A percentile compares a stretch with the other conserved stretches of the same genome.
These are phyloP conservation scores for Epichloe baconii DNA, from an alignment of 2,329 filamentous ascomycete genomes.

Conservation along the genomic window DNA sequence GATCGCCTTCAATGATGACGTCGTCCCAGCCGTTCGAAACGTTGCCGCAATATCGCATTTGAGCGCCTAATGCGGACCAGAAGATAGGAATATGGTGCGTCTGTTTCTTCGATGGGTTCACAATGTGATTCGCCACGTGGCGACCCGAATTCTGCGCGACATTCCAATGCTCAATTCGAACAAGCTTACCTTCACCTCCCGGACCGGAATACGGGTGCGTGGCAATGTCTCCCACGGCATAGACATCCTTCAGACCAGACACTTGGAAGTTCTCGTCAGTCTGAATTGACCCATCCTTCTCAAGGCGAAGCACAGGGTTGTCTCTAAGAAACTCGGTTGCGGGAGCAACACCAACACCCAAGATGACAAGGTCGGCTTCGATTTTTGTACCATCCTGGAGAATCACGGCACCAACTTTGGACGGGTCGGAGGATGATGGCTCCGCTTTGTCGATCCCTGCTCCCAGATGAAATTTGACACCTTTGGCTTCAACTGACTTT, in stretches of 20 bases:
- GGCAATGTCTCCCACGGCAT: slow-evolving; percentile 88
- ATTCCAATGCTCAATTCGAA: slow-evolving; percentile 96
- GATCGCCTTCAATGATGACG: slow-evolving; percentile 63
- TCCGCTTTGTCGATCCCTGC: slow-evolving; percentile 74
- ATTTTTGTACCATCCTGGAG: slow-evolving; percentile 79
- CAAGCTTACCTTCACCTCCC: slow-evolving; percentile 57
- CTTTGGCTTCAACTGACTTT: slow-evolving; percentile 66
- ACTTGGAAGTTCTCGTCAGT: slow-evolving; percentile 74
- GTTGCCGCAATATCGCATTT: slow-evolving; percentile 89
- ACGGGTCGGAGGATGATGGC: slow-evolving; percentile 51
- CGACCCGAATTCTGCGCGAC: slow-evolving; percentile 90
- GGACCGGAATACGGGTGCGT: slow-evolving; percentile 91
- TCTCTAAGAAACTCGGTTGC: slow-evolving; percentile 71
- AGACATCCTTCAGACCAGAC: slow-evolving; percentile 66
- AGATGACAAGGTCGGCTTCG: slow-evolving; percentile 77
- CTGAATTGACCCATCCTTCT: slow-evolving; percentile 73
- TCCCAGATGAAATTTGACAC: slow-evolving; percentile 76
- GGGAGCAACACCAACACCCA: slow-evolving; percentile 80
- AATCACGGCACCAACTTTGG: slow-evolving; percentile 64
- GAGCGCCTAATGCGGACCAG: slow-evolving; percentile 84
- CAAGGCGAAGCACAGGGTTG: slow-evolving; percentile 56
- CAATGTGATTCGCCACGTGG: slow-evolving; percentile 64
- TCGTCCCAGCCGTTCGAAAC: slow-evolving; percentile 74
- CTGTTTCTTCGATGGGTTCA: slow-evolving; percentile 42
- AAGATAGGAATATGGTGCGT: slow-evolving; percentile 85